A percentile compares a stretch with the other conserved stretches of the same genome.
Conservation (phyloP, 106 monocot species). For the Dioscorea dumetorum region DNA sequence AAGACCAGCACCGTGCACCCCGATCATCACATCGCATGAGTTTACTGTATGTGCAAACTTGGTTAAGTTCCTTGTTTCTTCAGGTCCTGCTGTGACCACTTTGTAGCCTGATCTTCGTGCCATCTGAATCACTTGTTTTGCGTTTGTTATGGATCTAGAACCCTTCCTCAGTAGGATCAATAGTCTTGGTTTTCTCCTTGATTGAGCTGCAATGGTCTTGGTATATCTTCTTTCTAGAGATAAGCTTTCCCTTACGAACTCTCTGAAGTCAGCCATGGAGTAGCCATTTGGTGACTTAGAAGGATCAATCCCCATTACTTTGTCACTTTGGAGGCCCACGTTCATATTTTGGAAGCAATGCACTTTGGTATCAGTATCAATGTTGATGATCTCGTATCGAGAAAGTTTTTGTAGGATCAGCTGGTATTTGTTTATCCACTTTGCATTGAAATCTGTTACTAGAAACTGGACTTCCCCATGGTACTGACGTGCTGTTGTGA, state of each 20-base stretch:
- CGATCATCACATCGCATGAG: slow-evolving; percentile 44
- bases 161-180: slow-evolving; percentile 15
- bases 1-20: slow-evolving; percentile 35
- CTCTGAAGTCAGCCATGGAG: slow-evolving; percentile 24
- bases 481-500: slow-evolving; percentile 21
- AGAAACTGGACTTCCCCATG: slow-evolving; percentile 25
- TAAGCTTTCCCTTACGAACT: slow-evolving; percentile 15
- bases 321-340: slow-evolving; percentile 23
- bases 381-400: slow-evolving; percentile 22
- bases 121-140: slow-evolving; percentile 22
- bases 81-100: slow-evolving; percentile 15
- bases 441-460: slow-evolving; percentile 8
- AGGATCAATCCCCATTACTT: slow-evolving; percentile 20
- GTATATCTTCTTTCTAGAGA: slow-evolving; percentile 11
- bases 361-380: slow-evolving; percentile 18
- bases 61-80: slow-evolving; percentile 16
- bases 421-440: slow-evolving; percentile 23
- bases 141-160: slow-evolving; percentile 20
- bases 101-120: slow-evolving; percentile 21
- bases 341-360: slow-evolving; percentile 23
- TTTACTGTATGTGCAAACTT: slow-evolving; percentile 26
- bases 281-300: slow-evolving; percentile 19
- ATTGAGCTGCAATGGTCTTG: background rate
- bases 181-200: slow-evolving; percentile 21
- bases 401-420: slow-evolving; percentile 19